phyloP scores from a whole-genome alignment of 345 rosid species.

The Euphorbia tirucalli region DNA sequence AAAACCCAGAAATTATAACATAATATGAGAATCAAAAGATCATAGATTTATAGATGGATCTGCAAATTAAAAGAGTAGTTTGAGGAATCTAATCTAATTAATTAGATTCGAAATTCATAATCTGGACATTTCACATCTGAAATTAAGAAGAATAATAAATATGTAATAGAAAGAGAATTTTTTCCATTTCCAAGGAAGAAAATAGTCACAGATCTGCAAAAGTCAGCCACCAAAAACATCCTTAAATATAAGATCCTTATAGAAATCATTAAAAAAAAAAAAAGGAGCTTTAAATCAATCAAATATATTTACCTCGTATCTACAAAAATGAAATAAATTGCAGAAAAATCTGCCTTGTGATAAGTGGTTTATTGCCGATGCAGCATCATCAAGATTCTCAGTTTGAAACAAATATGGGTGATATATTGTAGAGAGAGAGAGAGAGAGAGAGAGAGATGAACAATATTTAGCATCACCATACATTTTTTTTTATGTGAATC shows the following conservation, averaged over 20 bases:
- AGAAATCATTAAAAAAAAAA: too few species aligned
- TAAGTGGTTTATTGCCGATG: conserved; percentile 79
- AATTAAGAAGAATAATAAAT: neutral
- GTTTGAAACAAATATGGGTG: conserved; percentile 31
- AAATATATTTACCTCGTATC: neutral
- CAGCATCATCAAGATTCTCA: conserved; percentile 99
- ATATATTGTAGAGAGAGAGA: too few species aligned
- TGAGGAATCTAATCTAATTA: neutral
- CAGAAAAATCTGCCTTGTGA: neutral
- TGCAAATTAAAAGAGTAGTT: neutral
- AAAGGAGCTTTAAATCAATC: neutral
- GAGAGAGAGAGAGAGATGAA: too few species aligned
- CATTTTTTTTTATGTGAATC: conserved; percentile 92
- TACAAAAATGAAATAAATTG: conserved; percentile 2
- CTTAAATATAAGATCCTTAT: neutral
- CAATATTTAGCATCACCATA: too few species aligned
- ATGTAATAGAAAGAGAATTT: neutral
- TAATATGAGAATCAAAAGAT: too few species aligned
- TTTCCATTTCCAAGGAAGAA: conserved; percentile 17
- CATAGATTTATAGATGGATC: conserved; percentile 27
- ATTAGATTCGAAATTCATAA: too few species aligned
- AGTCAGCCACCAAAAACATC: conserved; percentile 14
- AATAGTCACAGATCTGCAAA: conserved; percentile 40
- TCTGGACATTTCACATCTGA: neutral
- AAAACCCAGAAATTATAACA: conserved; percentile 12